Evolutionary conservation across 805 yeast species (phyloP).

Genomic region (Spathaspora girioi): DNA sequence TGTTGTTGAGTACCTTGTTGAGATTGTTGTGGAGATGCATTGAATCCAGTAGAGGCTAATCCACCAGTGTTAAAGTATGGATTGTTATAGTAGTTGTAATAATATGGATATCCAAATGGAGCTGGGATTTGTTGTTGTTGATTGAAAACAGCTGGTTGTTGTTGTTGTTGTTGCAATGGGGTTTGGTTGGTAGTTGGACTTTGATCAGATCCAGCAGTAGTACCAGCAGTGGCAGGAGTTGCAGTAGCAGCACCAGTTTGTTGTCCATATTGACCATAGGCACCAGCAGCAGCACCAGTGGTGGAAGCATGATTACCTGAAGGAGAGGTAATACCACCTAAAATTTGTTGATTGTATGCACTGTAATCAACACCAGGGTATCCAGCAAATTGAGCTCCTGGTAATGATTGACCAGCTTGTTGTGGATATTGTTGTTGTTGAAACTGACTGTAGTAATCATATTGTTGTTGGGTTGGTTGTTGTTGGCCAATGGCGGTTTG

Average conservation of each 20-base stretch:
- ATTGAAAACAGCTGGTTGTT: slow-evolving; percentile 8
- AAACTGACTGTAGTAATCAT: slow-evolving; percentile 31
- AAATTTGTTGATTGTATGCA: slow-evolving; percentile 33
- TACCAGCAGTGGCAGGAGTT: slow-evolving; percentile 6
- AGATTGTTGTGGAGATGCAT: slow-evolving; percentile 12
- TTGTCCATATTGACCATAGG: slow-evolving; percentile 12
- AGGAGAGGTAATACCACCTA: slow-evolving; percentile 26
- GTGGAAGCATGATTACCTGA: slow-evolving; percentile 22
- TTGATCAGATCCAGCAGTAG: slow-evolving; percentile 24
- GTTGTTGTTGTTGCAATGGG: slow-evolving; percentile 20
- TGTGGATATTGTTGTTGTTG: slow-evolving; percentile 39
- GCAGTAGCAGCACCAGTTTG: slow-evolving; percentile 4
- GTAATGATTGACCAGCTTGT: slow-evolving; percentile 33
- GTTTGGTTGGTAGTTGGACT: slow-evolving; percentile 27
- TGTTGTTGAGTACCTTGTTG: slow-evolving; percentile 12
- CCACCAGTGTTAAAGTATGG: slow-evolving; percentile 33
- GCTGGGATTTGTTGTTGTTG: slow-evolving; percentile 29
- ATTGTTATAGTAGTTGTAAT: slow-evolving; percentile 37
- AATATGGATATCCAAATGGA: slow-evolving; percentile 40
- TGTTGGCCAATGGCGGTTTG: slow-evolving; percentile 18
- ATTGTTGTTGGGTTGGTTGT: slow-evolving; percentile 16
- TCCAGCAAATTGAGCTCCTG: slow-evolving; percentile 39
- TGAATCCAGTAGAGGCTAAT: slow-evolving; percentile 20
- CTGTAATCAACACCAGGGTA: slow-evolving; percentile 44
- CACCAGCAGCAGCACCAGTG: slow-evolving; percentile 8